phyloP scores from a whole-genome alignment of 2,329 filamentous ascomycete genomes.

The Pseudogymnoascus sp. region DNA sequence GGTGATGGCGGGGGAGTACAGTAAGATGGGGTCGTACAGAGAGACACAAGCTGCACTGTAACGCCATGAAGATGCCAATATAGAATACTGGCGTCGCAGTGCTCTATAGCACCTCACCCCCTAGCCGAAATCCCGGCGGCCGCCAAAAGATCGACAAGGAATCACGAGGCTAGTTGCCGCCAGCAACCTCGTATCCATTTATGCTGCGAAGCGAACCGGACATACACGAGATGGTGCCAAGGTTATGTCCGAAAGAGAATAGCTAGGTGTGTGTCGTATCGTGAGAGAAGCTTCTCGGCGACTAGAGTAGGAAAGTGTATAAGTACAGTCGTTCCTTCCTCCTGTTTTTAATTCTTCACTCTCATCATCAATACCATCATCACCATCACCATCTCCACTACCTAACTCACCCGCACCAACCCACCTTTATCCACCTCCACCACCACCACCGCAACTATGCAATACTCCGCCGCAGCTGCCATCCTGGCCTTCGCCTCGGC shows the following conservation, averaged over 20 bases:
- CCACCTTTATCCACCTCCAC: background rate
- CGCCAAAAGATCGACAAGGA: background rate
- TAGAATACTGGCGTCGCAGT: background rate
- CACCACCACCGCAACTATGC: background rate
- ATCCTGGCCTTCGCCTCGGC: slow-evolving; percentile 16
- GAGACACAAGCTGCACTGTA: background rate
- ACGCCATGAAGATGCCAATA: background rate
- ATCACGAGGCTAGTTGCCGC: background rate
- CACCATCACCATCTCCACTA: background rate
- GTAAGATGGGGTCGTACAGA: background rate
- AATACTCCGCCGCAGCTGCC: slow-evolving; percentile 11
- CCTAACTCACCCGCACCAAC: background rate
- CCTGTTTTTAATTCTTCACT: background rate
- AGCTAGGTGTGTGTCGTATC: background rate
- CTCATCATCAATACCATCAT: background rate
- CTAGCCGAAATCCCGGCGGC: background rate
- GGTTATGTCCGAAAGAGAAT: background rate
- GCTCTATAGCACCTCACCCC: background rate
- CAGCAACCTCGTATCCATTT: background rate
- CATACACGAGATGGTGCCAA: background rate
- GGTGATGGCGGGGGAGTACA: background rate
- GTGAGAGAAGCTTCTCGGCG: background rate
- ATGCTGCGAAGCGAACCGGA: background rate
- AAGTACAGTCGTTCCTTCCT: background rate
- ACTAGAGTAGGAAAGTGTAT: background rate